Conservation (phyloP, 371 early-diverging fungal genomes). For the Rhizopus arrhizus region DNA sequence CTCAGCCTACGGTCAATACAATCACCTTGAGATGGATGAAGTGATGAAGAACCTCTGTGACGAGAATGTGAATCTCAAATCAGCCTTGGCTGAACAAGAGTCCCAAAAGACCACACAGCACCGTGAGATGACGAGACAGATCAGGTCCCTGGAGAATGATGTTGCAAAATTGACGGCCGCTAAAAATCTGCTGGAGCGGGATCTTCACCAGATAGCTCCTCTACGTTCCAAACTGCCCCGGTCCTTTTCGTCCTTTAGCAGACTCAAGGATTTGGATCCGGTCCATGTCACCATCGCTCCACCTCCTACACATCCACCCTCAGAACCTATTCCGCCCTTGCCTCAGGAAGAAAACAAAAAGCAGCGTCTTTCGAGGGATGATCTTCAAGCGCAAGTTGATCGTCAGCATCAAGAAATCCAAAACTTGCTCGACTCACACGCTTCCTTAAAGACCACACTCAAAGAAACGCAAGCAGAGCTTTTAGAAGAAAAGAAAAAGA, state of each 20-base stretch:
- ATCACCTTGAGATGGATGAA: neutral
- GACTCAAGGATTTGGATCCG: neutral
- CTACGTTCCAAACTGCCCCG: too few species aligned
- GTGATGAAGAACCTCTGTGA: neutral
- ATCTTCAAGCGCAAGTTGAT: constrained; percentile 6
- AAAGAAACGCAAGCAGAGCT: neutral
- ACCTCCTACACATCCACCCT: constrained; percentile 18
- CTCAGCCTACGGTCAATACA: neutral
- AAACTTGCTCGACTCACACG: neutral
- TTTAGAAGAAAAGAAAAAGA: constrained; percentile 7
- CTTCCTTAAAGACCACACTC: neutral
- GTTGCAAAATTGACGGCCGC: neutral
- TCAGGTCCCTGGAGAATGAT: constrained; percentile 4
- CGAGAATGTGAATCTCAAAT: constrained; percentile 8
- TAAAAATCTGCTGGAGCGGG: constrained; percentile 8
- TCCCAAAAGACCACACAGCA: neutral
- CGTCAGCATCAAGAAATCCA: constrained; percentile 10
- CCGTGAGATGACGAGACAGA: neutral
- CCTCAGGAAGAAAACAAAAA: constrained; percentile 4
- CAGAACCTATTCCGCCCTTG: constrained; percentile 19
- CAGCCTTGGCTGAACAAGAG: neutral
- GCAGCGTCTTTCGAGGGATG: neutral
- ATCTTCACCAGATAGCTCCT: neutral
- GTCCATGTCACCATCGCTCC: neutral
- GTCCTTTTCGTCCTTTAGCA: neutral